Evolutionary conservation across 2,329 filamentous ascomycete genomes (phyloP).

Genomic region (Colletotrichum tanaceti): DNA sequence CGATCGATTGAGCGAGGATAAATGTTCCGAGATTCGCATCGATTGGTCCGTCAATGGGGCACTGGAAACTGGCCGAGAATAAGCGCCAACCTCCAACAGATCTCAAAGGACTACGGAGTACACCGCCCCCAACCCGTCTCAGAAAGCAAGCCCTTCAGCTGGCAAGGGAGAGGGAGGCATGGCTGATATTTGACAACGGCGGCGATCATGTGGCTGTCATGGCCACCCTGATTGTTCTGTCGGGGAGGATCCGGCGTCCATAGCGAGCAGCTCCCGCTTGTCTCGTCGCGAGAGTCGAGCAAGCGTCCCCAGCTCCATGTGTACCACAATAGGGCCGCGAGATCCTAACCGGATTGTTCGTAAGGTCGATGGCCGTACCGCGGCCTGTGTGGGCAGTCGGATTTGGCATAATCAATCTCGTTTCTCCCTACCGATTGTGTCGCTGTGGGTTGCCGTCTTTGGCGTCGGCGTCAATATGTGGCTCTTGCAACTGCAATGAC

Average conservation of each 20-base stretch:
- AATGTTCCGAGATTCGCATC: constrained; percentile 27
- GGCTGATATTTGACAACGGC: constrained; percentile 14
- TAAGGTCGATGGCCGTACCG: background rate
- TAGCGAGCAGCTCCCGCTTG: constrained; percentile 4
- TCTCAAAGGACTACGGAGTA: background rate
- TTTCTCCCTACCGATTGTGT: constrained; percentile 13
- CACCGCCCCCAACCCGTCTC: constrained; percentile 32
- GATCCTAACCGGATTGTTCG: constrained; percentile 6
- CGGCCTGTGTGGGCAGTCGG: background rate
- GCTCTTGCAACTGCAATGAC: constrained; percentile 20
- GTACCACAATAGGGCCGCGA: constrained; percentile 17
- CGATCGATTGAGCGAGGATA: constrained; percentile 38
- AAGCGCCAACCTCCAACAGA: constrained; percentile 10
- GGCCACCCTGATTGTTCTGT: constrained; percentile 2
- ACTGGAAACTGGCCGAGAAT: constrained; percentile 33
- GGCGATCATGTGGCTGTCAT: constrained; percentile 13
- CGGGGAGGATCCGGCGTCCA: constrained; percentile 9
- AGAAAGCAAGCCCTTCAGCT: constrained; percentile 18
- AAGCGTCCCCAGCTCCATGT: constrained; percentile 9
- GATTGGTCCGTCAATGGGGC: constrained; percentile 21
- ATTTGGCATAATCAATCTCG: background rate
- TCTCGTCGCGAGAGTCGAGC: constrained; percentile 29
- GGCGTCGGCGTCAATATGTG: background rate
- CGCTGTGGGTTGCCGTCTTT: background rate
- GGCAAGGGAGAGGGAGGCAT: background rate